phyloP scores from a whole-genome alignment of 2,329 filamentous ascomycete genomes.

The Dryadomyces quercus-mongolicae region DNA sequence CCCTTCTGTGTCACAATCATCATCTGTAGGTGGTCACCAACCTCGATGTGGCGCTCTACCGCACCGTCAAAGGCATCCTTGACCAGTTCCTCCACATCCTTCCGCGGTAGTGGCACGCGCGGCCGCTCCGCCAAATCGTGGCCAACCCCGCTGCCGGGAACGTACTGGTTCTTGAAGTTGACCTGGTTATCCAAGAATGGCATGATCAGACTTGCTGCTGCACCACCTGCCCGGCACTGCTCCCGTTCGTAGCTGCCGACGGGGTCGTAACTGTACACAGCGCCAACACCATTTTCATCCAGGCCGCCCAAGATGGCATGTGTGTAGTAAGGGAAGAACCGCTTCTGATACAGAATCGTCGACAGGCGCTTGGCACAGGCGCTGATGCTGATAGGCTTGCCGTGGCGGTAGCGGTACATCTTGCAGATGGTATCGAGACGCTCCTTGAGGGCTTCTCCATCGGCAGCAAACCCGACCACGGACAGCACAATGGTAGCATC shows the following conservation, averaged over 20 bases:
- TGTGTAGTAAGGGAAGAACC: conserved; percentile 98
- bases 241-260: conserved; percentile 97
- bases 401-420: conserved; percentile 97
- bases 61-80: conserved; percentile 97
- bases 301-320: conserved; percentile 87
- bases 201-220: conserved; percentile 91
- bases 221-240: conserved; percentile 87
- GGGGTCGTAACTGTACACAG: conserved; percentile 94
- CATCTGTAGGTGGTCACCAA: conserved; percentile 92
- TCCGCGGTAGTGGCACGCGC: conserved; percentile 55
- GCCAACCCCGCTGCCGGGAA: conserved; percentile 73
- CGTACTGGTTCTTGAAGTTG: conserved; percentile 98
- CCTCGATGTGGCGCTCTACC: conserved; percentile 97
- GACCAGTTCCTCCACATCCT: conserved; percentile 74
- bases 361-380: conserved; percentile 91
- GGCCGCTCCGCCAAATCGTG: conserved; percentile 66
- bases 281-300: conserved; percentile 88
- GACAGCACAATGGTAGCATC: conserved; percentile 82
- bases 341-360: conserved; percentile 92
- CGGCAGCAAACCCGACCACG: conserved; percentile 90
- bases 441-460: conserved; percentile 88
- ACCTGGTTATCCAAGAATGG: conserved; percentile 99
- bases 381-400: conserved; percentile 88
- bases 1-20: conserved; percentile 81
- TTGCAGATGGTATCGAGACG: conserved; percentile 90